Evolutionary conservation across 2,329 filamentous ascomycete species (phyloP), one percentile per base, ranked within the genome.

Genomic region (Phaeosphaeriaceae sp.): DNA sequence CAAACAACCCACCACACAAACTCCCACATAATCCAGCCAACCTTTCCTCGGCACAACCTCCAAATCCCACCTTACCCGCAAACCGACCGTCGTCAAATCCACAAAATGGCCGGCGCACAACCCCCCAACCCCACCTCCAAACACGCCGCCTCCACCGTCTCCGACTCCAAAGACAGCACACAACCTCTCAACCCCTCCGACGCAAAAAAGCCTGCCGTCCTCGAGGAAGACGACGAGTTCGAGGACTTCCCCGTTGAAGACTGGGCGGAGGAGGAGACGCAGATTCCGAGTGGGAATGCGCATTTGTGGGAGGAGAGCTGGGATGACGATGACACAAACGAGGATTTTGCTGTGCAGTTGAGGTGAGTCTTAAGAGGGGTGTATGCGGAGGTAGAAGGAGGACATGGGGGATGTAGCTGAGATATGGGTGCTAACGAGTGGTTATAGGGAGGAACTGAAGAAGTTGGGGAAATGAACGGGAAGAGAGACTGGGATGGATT

Each of bases 241-340:
- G 95, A 99, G 78, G 95, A 99, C 79, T 99, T 99, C 75, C 95
- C 95, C 24, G 91, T 96, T 56, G 94, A 99, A 81, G 95, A 98
- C 81, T 99, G 95, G 95, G 85, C 89, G 53, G 89, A 93, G 78
- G 92, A 97, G 75, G 93, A 97, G 75, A 92, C 92, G 61, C 92
- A 97, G 76, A 90, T 89, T 55, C 91, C 90, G 56, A 84, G 86
- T 72, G 88, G 87, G 83, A 89, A 89, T 73, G 87, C 89, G 77
- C 93, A 98, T 82, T 84, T 99, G 54, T 99, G 95, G 95, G 95
- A 99, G 81, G 95, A 99, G 85, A 97, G 93, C 84, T 99, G 95
- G 95, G 95, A 99, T 76, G 95, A 99, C 74, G 94, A 98, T 77
- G 95, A 98, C 80, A 95, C 92, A 66, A 95, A 86, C 72, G 95